Base-by-base conservation (phyloP, 257 asterid genomes). In the Solanum habrochaites region DNA sequence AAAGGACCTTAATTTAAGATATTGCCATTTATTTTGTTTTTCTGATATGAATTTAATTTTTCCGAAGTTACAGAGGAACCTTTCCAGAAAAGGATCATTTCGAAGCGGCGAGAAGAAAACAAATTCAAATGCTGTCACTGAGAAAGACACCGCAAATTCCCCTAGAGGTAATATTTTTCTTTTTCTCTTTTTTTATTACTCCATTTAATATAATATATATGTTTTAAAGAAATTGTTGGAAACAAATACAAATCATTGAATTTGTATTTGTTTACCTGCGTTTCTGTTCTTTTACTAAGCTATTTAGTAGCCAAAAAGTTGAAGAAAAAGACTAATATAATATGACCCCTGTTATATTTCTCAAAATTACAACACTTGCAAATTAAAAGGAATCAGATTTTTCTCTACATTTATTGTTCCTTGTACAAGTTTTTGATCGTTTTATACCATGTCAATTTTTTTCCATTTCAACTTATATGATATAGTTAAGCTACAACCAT, bases 41-140 rank as follows among this genome's bases (percentile, higher is more conserved):
- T 60, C 27, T 88, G 42, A 82, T 25, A 75, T 81, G 83, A 37
- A 39, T 84, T 78, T 88, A 77, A 58, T 40, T 84, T 84, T 20
- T 2, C 49, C 82, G 82, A 91, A 93, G 93, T 86, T 94, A 94
- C 99, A 95, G 97, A 94, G 96, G 86, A 94, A 86, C 77, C 94
- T 93, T 89, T 93, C 99, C 47, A 93, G 98, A 86, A 93, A 94
- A 89, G 96, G 93, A 88, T 92, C 94, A n/a, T 81, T 23, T 71
- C 91, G 95, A 84, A 89, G 69, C 56, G 90, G 87, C 75, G 98
- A 92, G 29, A 92, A 88, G 91, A 93, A 92, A 87, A 85, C 83
- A 87, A 88, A 74, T 42, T 21, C 85, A 20, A 64, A 83, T 82
- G 77, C 11, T 37, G 85, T 60, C 83, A 87, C 60, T 83, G 96